These are phyloP conservation scores for Rhazya stricta DNA, from an alignment of 257 asterid species.

Conservation along the genomic window DNA sequence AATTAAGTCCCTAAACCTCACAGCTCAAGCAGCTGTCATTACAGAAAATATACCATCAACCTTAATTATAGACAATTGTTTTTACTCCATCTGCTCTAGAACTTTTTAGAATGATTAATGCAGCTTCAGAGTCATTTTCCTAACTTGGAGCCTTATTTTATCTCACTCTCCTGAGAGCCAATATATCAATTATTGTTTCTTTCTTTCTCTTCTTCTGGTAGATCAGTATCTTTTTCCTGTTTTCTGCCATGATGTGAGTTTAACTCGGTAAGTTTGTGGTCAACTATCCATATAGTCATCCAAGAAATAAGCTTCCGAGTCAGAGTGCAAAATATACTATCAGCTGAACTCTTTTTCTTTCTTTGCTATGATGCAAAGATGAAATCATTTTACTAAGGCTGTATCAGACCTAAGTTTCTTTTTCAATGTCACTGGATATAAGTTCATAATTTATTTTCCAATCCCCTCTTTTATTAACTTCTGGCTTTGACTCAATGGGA, in stretches of 20 bases:
- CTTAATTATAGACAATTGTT: background rate
- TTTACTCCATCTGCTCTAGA: background rate
- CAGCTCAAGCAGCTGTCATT: background rate
- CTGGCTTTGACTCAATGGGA: background rate
- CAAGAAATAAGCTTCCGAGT: background rate
- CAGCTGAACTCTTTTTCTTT: background rate
- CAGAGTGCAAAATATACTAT: background rate
- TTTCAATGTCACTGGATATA: background rate
- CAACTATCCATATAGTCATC: background rate
- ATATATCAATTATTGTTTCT: background rate
- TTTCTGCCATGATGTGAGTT: background rate
- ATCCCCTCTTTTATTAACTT: constrained; percentile 2
- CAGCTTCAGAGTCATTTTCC: background rate
- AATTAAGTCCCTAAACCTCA: background rate
- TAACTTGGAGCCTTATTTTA: background rate
- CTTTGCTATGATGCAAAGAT: background rate
- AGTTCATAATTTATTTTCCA: background rate
- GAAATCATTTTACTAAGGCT: background rate
- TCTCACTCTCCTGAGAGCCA: background rate
- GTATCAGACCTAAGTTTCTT: background rate
- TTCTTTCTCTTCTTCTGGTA: background rate
- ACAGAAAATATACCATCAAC: background rate
- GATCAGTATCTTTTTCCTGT: background rate
- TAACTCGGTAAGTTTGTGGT: background rate
- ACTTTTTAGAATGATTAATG: background rate